Evolutionary conservation across 805 yeast genomes (phyloP), one percentile per base, ranked within the genome.

Genomic region (Scheffersomyces ergatensis): DNA sequence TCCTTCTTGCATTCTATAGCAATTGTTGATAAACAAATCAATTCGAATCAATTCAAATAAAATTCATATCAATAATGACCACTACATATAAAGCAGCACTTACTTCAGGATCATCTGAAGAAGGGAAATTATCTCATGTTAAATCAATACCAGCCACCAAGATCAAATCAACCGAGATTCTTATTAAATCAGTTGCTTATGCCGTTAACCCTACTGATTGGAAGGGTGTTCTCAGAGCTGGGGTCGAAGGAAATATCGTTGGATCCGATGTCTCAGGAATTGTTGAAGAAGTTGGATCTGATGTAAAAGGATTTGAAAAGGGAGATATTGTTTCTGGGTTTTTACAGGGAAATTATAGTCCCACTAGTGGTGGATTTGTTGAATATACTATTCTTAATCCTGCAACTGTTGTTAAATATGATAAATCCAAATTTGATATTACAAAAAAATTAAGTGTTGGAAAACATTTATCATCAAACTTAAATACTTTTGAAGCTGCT

Each of bases 151-250:
- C 27, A 12, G 18, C 27, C 3, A 30, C 39, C 13, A 15, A 34
- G 11, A 40, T 40, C 20, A 34, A 34, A 20, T 44, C 39, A n/a
- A 56, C 53, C 19, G 65, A 72, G 42, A 51, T 82, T 11, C 58
- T 82, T 13, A 58, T 84, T 39, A 72, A 77, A 54, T 67, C 77
- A 4, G 57, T 59, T 17, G 79, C 85, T 7, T 74, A 60, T 39
- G 87, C 84, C 1, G 69, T 73, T 31, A 84, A 84, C 52, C 89
- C 89, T 34, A 77, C 84, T 5, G 90, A 84, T 54, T 82, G 84
- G 83, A 82, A 82, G 51, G 54, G 72, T 33, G 67, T 53, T 3
- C 56, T 39, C 38, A 50, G 64, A 9, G 48, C 62, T 41, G 77
- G 80, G 15, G 59, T 47, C 1, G 18, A 31, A 30, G 85, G 82